Conservation (phyloP, 441 rosid species). For the Adansonia madagascariensis region DNA sequence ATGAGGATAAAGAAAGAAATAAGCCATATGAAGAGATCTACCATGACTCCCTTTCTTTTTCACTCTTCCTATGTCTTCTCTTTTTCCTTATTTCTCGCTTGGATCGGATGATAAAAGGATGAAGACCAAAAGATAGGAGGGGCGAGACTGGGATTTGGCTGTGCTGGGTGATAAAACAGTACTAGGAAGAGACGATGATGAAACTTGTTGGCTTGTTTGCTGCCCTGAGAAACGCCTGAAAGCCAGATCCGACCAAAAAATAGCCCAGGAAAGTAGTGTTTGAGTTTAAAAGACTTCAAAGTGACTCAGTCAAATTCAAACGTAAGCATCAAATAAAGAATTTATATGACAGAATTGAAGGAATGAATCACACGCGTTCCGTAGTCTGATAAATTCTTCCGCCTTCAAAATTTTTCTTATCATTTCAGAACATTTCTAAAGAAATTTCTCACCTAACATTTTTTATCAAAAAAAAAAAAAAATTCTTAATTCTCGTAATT, state of each 20-base stretch:
- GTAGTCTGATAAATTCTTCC: too few species aligned
- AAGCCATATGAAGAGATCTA: conserved; percentile 80
- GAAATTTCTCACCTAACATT: too few species aligned
- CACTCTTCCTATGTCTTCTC: neutral
- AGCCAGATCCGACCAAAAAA: neutral
- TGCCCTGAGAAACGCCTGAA: neutral
- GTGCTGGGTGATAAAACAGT: neutral
- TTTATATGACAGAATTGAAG: too few species aligned
- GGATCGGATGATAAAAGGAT: neutral
- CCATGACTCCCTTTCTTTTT: conserved; percentile 50
- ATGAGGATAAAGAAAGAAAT: conserved; percentile 83
- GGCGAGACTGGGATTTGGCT: neutral
- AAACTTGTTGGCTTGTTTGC: neutral
- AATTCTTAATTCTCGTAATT: too few species aligned
- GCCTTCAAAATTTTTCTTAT: too few species aligned
- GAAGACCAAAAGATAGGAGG: neutral
- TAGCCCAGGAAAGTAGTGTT: neutral
- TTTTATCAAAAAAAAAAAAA: too few species aligned
- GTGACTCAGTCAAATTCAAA: too few species aligned
- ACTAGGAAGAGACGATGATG: neutral
- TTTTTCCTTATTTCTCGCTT: neutral
- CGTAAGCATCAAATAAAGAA: too few species aligned
- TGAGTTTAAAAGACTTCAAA: neutral
- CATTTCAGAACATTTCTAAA: too few species aligned
- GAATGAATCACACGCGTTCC: too few species aligned